Evolutionary conservation across 306 rosid species (phyloP), one percentile per base, ranked within the genome.

Genomic region (Ziziphus jujuba): DNA sequence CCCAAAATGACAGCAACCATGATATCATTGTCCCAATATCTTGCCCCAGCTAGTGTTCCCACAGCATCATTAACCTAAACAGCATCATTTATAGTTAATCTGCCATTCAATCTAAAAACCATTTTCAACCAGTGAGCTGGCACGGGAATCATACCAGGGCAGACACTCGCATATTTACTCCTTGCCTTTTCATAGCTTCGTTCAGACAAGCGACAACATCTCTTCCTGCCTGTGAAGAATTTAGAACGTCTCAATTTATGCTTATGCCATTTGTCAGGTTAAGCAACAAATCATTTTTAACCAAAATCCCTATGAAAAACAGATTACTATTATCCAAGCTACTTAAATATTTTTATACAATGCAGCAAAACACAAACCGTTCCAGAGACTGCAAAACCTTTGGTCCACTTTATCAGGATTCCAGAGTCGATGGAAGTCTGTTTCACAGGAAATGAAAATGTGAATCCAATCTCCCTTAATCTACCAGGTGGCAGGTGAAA

Each of bases 21-120:
- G 36, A 87, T 97, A 78, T 92, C 96, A 53, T 84, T 77, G 34
- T 92, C 98, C 76, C 84, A 92, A 66, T 89, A 92, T 77, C 85
- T 80, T 50, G 98, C 98, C 78, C 97, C 98, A 3, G 98, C 97
- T 75, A 92, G 80, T 35, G 98, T 92, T 65, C 84, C 98, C 59
- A 89, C 98, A 5, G 91, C 8, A 67, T 92, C 98, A 72, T 92
- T 92, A 55, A 92, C 97, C 98, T 87, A 57, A 60, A 71, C 21
- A 65, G 0, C 66, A 75, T 15, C 63, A 77, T 28, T 11, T 60
- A 43, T 51, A 53, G 65, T 60, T 65, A 61, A 53, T 12, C 43
- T 11, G 56, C 49, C 33, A 24, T 21, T 35, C 5, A 48, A 25
- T 19, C 20, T 50, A 15, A 65, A 71, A 61, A 57, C 44, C 50